A percentile compares a stretch with the other conserved stretches of the same genome.
Conservation (phyloP, 2,329 filamentous ascomycete species). For the Epicoccum nigrum region DNA sequence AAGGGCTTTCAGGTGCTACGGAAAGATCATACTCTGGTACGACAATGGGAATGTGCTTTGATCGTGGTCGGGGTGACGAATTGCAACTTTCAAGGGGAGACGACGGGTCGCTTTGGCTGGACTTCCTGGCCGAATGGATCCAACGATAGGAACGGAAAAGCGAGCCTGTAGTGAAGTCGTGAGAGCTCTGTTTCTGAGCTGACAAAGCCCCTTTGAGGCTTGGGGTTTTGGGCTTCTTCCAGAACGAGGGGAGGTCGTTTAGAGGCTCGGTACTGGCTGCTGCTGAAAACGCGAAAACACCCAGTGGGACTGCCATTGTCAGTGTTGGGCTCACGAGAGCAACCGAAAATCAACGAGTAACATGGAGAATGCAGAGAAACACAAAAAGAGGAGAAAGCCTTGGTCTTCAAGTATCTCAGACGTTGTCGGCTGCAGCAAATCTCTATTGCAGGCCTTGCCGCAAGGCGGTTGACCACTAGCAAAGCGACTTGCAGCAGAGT, state of each 20-base stretch:
- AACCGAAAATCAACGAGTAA: constrained; percentile 3
- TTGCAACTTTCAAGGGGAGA: constrained; percentile 27
- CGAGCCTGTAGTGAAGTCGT: constrained; percentile 41
- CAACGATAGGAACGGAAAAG: constrained; percentile 31
- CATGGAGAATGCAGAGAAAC: constrained; percentile 27
- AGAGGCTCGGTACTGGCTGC: constrained; percentile 45
- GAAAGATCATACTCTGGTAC: constrained; percentile 50
- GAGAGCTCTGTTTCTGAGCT: constrained; percentile 33
- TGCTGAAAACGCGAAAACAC: constrained; percentile 45
- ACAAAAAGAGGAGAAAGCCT: constrained; percentile 34
- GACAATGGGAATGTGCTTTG: constrained; percentile 54
- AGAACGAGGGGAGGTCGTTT: constrained; percentile 38
- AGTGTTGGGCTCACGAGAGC: constrained; percentile 29
- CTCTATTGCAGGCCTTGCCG: constrained; percentile 37
- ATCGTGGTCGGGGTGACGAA: constrained; percentile 36
- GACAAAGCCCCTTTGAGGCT: constrained; percentile 38
- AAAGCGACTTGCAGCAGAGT: constrained; percentile 25
- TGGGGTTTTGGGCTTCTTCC: constrained; percentile 40
- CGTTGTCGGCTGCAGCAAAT: constrained; percentile 36
- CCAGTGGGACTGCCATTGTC: constrained; percentile 50
- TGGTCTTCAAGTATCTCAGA: constrained; percentile 42
- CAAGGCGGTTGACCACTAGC: constrained; percentile 41
- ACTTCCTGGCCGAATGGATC: constrained; percentile 27
- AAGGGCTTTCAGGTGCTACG: constrained; percentile 46
- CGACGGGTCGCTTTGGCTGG: constrained; percentile 28